Percentiles rank a stretch among this genome's conserved stretches.
Evolutionary conservation across 805 yeast genomes (phyloP).

Genomic region (Yarrowia hollandica): DNA sequence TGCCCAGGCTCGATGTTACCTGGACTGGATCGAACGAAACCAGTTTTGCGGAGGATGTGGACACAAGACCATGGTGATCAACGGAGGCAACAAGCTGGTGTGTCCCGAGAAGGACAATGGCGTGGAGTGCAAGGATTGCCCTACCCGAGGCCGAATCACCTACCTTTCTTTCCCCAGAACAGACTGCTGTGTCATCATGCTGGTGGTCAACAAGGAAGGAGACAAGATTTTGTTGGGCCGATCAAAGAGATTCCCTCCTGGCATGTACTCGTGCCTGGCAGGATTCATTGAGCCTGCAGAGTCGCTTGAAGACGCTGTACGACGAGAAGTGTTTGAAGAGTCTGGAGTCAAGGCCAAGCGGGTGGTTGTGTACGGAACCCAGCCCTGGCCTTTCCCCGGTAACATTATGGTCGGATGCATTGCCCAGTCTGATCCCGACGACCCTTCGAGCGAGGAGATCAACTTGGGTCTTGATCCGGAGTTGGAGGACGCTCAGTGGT

Average conservation of each 20-base stretch:
- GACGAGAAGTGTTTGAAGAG: conserved; percentile 93
- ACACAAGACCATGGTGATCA: conserved; percentile 42
- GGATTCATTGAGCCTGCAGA: conserved; percentile 97
- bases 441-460: conserved; percentile 46
- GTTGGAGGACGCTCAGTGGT: conserved; percentile 83
- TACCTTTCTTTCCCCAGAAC: conserved; percentile 90
- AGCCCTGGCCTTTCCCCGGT: conserved; percentile 98
- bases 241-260: conserved; percentile 58
- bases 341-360: conserved; percentile 70
- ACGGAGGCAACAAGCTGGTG: conserved; percentile 46
- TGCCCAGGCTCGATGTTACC: conserved; percentile 78
- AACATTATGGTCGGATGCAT: conserved; percentile 92
- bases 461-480: conserved; percentile 83
- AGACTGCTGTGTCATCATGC: conserved; percentile 84
- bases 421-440: conserved; percentile 70
- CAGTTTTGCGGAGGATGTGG: conserved; percentile 90
- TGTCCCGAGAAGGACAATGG: conserved; percentile 43
- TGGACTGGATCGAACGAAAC: conserved; percentile 80
- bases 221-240: conserved; percentile 69
- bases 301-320: conserved; percentile 81
- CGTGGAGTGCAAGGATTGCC: conserved; percentile 38
- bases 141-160: conserved; percentile 51
- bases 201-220: conserved; percentile 63
- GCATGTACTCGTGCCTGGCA: conserved; percentile 82
- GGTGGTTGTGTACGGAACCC: conserved; percentile 67